phyloP scores from a whole-genome alignment of 2,329 filamentous ascomycete species.

The Colletotrichum camelliae region DNA sequence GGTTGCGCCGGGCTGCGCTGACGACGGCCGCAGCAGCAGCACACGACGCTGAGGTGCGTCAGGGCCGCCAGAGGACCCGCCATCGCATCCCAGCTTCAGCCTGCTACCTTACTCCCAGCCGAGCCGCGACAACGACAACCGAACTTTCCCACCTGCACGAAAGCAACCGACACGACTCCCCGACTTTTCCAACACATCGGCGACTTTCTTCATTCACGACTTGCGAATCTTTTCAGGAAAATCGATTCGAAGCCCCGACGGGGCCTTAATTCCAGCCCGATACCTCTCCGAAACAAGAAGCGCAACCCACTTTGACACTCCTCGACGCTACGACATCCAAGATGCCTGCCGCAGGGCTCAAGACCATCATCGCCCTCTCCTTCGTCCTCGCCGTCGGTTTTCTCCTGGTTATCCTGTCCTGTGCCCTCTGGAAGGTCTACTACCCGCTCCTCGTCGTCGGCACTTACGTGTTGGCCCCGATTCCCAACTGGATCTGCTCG shows the following conservation, averaged over 20 bases:
- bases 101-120: not conserved
- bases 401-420: constrained; percentile 97
- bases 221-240: not conserved
- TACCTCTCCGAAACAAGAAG: constrained; percentile 17
- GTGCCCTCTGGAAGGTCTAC: constrained; percentile 93
- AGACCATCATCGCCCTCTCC: constrained; percentile 98
- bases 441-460: constrained; percentile 94
- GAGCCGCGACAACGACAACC: constrained; percentile 10
- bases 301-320: not conserved
- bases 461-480: constrained; percentile 90
- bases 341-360: constrained; percentile 85
- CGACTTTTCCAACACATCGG: not conserved
- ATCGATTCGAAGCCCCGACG: constrained; percentile 7
- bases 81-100: constrained; percentile 20
- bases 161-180: not conserved
- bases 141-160: not conserved
- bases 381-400: constrained; percentile 99
- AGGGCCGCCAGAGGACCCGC: constrained; percentile 11
- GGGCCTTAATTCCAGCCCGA: constrained; percentile 13
- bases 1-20: constrained; percentile 13
- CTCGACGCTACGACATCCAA: constrained; percentile 30
- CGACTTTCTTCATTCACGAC: not conserved
- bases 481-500: constrained; percentile 96
- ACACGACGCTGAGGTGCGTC: constrained; percentile 7
- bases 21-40: constrained; percentile 1